These are phyloP conservation scores for Moesziomyces globuligerus DNA, from an alignment of 1,284 basidiomycete genomes.

Conservation along the genomic window DNA sequence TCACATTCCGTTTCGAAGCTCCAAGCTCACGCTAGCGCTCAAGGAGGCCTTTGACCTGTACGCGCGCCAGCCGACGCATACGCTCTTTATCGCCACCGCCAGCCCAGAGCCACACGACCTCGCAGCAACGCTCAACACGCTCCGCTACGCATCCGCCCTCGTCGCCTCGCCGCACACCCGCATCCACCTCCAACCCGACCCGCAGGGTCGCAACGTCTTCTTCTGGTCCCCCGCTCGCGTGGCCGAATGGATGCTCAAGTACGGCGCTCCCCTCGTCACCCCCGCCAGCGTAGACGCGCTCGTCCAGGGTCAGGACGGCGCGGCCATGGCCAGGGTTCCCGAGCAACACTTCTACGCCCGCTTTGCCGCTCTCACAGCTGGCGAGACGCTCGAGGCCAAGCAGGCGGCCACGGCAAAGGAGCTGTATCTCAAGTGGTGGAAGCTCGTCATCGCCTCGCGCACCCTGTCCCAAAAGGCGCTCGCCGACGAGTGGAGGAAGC, in stretches of 20 bases:
- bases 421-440: slow-evolving; percentile 39
- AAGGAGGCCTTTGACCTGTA: slow-evolving; percentile 41
- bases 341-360: slow-evolving; percentile 14
- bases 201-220: slow-evolving; percentile 14
- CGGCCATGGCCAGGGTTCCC: slow-evolving; percentile 10
- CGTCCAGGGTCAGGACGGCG: slow-evolving; percentile 12
- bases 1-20: slow-evolving; percentile 34
- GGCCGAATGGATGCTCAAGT: slow-evolving; percentile 16
- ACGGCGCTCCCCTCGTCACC: not conserved
- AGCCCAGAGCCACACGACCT: slow-evolving; percentile 9
- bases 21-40: slow-evolving; percentile 32
- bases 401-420: slow-evolving; percentile 9
- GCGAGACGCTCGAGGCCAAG: not conserved
- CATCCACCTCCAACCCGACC: slow-evolving; percentile 17
- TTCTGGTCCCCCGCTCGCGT: slow-evolving; percentile 19
- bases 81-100: slow-evolving; percentile 36
- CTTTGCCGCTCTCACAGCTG: not conserved
- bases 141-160: slow-evolving; percentile 20
- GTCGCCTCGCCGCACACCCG: slow-evolving; percentile 2
- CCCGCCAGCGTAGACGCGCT: not conserved
- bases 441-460: slow-evolving; percentile 21
- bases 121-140: slow-evolving; percentile 24
- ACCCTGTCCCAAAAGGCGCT: slow-evolving; percentile 27
- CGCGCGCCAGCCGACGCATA: slow-evolving; percentile 26
- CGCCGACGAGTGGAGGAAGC: slow-evolving; percentile 24